Evolutionary conservation across 2,329 filamentous ascomycete genomes (phyloP), one percentile per base, ranked within the genome.

Genomic region (Monosporascus sp.): DNA sequence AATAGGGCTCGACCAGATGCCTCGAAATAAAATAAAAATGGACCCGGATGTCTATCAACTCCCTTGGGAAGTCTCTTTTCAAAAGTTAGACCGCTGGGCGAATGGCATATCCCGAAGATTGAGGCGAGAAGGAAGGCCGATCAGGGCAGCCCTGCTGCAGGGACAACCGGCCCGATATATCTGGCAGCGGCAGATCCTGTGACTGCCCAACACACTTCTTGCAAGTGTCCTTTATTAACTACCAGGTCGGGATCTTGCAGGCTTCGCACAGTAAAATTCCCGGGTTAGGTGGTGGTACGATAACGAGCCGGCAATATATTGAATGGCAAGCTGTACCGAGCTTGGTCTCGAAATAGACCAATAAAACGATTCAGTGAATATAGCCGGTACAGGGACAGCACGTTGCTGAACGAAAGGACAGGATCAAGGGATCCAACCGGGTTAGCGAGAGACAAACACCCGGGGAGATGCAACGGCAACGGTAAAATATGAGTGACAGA

Each of bases 301-400:
- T 17, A 47, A 47, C 20, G 42, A 47, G 25, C 37, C 31, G 51
- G 11, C 47, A 49, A 54, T 61, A 63, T 62, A 65, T 66, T 65
- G 60, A 65, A 62, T 60, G 57, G 57, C 56, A 54, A 57, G 55
- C 57, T 56, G 53, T 42, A 57, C 51, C 56, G 55, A 58, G 58
- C 48, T 61, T 51, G 55, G 51, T 58, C 57, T 61, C 57, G 60
- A 56, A 57, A 55, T 8, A 24, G 54, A 48, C 51, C 38, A 50
- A 53, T 58, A 47, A 50, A 57, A 52, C 52, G 50, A 50, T 49
- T 49, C 51, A 46, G 56, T 55, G 58, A 60, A 62, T 64, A 64
- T 65, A 66, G 62, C 65, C 62, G 63, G 60, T 41, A 61, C 42
- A 54, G 50, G 54, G 36, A 49, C 57, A 57, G 55, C 60, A 58